These are phyloP conservation scores for Byssochlamys sp. DNA, from an alignment of 2,329 filamentous ascomycete genomes.

Conservation along the genomic window DNA sequence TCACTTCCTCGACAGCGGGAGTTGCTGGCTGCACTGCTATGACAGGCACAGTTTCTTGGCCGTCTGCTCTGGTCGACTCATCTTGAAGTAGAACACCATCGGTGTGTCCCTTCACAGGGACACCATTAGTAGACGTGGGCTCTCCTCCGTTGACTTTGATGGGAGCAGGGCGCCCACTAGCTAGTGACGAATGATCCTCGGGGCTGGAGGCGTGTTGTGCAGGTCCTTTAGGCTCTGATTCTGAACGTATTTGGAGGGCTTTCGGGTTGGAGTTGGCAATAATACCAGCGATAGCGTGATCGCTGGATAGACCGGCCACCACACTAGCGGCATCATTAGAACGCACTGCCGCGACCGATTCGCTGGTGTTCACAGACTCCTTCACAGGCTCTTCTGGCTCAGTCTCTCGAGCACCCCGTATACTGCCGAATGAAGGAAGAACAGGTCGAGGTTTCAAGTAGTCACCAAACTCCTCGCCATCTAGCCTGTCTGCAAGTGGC, in stretches of 20 bases:
- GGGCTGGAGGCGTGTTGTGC: conserved; percentile 57
- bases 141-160: background rate
- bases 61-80: background rate
- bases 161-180: background rate
- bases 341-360: conserved; percentile 18
- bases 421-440: conserved; percentile 55
- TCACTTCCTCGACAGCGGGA: conserved; percentile 32
- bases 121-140: background rate
- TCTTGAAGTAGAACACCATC: background rate
- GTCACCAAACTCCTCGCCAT: conserved; percentile 45
- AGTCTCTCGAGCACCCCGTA: conserved; percentile 39
- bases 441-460: conserved; percentile 50
- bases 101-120: background rate
- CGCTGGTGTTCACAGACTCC: conserved; percentile 20
- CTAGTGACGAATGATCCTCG: conserved; percentile 12
- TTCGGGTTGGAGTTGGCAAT: conserved; percentile 32
- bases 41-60: conserved; percentile 25
- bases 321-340: conserved; percentile 34
- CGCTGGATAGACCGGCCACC: conserved; percentile 37
- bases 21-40: conserved; percentile 41
- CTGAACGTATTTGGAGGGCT: background rate
- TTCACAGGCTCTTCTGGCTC: conserved; percentile 8
- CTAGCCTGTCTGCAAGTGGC: conserved; percentile 14
- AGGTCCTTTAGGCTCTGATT: conserved; percentile 45
- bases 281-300: conserved; percentile 43